Percentiles rank a stretch among this genome's conserved stretches.
Evolutionary conservation across 208 protist genomes (phyloP).

Genomic region (Trypanosoma cruzi): DNA sequence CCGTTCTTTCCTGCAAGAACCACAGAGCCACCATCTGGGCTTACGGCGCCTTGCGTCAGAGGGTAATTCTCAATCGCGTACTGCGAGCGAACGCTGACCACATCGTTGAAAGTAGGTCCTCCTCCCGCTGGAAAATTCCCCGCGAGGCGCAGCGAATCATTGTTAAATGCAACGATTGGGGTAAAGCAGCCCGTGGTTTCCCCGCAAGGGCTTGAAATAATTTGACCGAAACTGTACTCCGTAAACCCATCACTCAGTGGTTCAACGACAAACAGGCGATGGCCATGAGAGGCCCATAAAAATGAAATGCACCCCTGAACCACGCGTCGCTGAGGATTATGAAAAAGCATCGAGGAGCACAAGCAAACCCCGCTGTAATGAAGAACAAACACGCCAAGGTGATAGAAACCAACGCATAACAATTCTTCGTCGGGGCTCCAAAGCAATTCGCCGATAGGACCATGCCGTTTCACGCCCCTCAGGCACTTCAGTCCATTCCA

Average conservation of each 20-base stretch:
- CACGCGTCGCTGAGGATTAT: slow-evolving; percentile 3
- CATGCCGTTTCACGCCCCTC: slow-evolving; percentile 17
- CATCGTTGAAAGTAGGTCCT: slow-evolving; percentile 7
- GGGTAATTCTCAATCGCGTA: slow-evolving; percentile 64
- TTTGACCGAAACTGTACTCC: slow-evolving; percentile 20
- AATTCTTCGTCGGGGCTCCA: slow-evolving; percentile 63
- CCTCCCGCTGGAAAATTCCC: slow-evolving; percentile 5
- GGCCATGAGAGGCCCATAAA: slow-evolving; percentile 25
- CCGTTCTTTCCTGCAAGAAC: slow-evolving; percentile 50
- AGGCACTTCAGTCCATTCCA: slow-evolving; percentile 58
- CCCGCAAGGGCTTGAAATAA: slow-evolving; percentile 35
- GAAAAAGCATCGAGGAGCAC: slow-evolving; percentile 24
- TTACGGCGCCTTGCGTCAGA: slow-evolving; percentile 56
- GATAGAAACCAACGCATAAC: slow-evolving; percentile 66
- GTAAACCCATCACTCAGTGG: slow-evolving; percentile 2
- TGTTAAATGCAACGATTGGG: slow-evolving; percentile 38
- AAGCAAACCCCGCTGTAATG: slow-evolving; percentile 73
- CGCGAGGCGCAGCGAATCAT: slow-evolving; percentile 35
- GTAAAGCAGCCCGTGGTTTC: slow-evolving; percentile 39
- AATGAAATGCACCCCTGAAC: slow-evolving; percentile 13
- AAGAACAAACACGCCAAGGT: slow-evolving; percentile 53
- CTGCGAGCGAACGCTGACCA: slow-evolving; percentile 23
- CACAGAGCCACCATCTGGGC: slow-evolving; percentile 41
- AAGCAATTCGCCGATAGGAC: slow-evolving; percentile 49
- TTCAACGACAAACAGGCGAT: slow-evolving; percentile 18